Base-by-base conservation (phyloP, 768 basidiomycete species). In the Chalciporus pseudorubinellus region DNA sequence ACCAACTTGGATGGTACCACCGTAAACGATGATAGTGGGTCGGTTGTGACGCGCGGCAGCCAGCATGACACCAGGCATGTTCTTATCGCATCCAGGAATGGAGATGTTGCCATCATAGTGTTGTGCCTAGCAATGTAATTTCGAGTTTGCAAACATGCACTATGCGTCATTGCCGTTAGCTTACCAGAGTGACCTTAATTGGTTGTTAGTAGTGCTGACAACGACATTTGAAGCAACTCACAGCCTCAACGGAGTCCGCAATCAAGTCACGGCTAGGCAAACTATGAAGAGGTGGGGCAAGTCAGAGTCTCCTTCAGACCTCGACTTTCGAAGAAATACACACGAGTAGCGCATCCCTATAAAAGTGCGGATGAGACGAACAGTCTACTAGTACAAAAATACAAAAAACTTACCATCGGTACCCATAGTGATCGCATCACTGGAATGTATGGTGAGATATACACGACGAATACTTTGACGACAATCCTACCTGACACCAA, bases 401-500 rank as follows among this genome's bases (percentile, higher is more conserved):
- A 3, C 24, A 44, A 36, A 10, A 41, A n/a, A 59, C 77, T 63
- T 73, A 83, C 90, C 90, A 20, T 90, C 87, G 22, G 88, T 91
- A 22, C 87, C 89, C 89, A 92, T 92, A 13, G 91, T 92, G 42
- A 93, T 93, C 16, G 84, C 91, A 68, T 93, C 91, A 59, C 89
- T 87, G 36, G 22, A 44, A 34, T 51, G 39, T 20, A 16, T 44
- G 22, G 39, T 45, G 14, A 48, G 24, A 33, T 40, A 12, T 12
- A 29, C 20, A 33, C 40, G 40, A 13, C 42, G 26, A 13, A 46
- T 5, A 46, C 18, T 41, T 14, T 21, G 36, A 13, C 14, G n/a
- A 21, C 70, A 55, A 60, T 84, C 89, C 86, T 88, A 85, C 89
- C 87, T 89, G 58, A 92, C 81, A 50, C 92, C 92, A 47, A 93